phyloP scores from a whole-genome alignment of 768 basidiomycete genomes.

The Pleurotus citrinopileatus region DNA sequence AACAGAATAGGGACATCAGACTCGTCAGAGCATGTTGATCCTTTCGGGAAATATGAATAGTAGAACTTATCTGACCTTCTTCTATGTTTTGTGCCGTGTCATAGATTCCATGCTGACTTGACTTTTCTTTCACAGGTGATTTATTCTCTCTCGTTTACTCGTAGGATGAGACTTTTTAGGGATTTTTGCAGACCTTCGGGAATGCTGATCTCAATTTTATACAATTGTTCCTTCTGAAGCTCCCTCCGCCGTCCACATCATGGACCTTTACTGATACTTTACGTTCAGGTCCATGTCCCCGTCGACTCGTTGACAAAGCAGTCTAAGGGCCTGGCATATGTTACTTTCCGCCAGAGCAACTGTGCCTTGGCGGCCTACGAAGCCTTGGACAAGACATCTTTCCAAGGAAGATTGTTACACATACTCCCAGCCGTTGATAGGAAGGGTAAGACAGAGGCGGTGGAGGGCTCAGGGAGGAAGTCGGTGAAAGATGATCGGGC shows the following conservation, averaged over 20 bases:
- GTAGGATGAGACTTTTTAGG: slow-evolving; percentile 32
- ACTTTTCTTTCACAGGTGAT: slow-evolving; percentile 28
- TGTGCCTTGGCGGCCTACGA: slow-evolving; percentile 67
- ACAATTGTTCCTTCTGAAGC: neutral
- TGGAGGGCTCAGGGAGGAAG: slow-evolving; percentile 43
- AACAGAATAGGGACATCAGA: slow-evolving; percentile 67
- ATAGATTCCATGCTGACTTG: slow-evolving; percentile 10
- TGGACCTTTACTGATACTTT: slow-evolving; percentile 13
- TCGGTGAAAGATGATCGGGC: slow-evolving; percentile 59
- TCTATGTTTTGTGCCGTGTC: slow-evolving; percentile 13
- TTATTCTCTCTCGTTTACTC: slow-evolving; percentile 2
- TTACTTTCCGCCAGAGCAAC: slow-evolving; percentile 39
- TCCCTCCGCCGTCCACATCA: neutral
- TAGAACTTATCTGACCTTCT: slow-evolving; percentile 46
- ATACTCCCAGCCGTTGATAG: slow-evolving; percentile 82
- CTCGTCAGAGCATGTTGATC: slow-evolving; percentile 50
- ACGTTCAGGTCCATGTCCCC: slow-evolving; percentile 45
- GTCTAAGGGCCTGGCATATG: slow-evolving; percentile 50
- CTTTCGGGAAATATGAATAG: slow-evolving; percentile 57
- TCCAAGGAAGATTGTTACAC: slow-evolving; percentile 91
- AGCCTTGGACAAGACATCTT: slow-evolving; percentile 75
- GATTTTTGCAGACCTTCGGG: slow-evolving; percentile 33
- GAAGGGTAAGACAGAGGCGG: slow-evolving; percentile 41
- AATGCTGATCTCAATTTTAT: slow-evolving; percentile 28
- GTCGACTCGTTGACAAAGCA: slow-evolving; percentile 42